Conservation (phyloP, 495 filamentous ascomycete species). For the Bombardia bombarda region DNA sequence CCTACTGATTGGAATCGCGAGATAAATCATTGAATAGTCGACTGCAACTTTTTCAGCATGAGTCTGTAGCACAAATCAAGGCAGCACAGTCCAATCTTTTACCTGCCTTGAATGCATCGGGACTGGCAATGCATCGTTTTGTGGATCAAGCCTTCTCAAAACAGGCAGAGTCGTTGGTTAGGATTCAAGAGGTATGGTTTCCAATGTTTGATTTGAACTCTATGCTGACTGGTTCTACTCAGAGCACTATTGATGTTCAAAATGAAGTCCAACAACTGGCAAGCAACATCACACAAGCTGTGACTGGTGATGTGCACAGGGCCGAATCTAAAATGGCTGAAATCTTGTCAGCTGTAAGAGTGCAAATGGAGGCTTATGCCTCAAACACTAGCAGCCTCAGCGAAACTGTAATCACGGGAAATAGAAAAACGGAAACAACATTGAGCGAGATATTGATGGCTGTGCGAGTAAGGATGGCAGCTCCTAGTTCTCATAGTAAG, state of each 20-base stretch:
- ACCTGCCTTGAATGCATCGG: not conserved
- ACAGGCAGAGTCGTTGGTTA: not conserved
- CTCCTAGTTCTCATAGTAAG: too few species aligned
- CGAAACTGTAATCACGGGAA: not conserved
- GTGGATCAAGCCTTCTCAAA: not conserved
- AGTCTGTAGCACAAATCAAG: not conserved
- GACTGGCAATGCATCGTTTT: not conserved
- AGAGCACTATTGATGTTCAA: too few species aligned
- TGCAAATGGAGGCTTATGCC: too few species aligned
- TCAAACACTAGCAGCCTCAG: not conserved
- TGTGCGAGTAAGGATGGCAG: not conserved
- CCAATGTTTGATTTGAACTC: too few species aligned
- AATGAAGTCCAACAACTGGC: too few species aligned
- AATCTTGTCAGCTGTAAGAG: too few species aligned
- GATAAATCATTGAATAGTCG: too few species aligned
- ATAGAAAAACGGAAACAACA: not conserved
- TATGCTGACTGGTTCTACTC: too few species aligned
- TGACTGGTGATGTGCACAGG: too few species aligned
- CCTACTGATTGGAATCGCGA: too few species aligned
- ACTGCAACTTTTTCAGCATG: not conserved
- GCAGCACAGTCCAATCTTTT: not conserved
- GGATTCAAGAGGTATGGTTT: not conserved
- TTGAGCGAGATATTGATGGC: not conserved
- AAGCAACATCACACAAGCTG: too few species aligned
- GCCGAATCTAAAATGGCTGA: too few species aligned